A percentile compares a stretch with the other conserved stretches of the same genome.
Conservation (phyloP, 352 stramenopile genomes). For the Globisporangium megalacanthum region DNA sequence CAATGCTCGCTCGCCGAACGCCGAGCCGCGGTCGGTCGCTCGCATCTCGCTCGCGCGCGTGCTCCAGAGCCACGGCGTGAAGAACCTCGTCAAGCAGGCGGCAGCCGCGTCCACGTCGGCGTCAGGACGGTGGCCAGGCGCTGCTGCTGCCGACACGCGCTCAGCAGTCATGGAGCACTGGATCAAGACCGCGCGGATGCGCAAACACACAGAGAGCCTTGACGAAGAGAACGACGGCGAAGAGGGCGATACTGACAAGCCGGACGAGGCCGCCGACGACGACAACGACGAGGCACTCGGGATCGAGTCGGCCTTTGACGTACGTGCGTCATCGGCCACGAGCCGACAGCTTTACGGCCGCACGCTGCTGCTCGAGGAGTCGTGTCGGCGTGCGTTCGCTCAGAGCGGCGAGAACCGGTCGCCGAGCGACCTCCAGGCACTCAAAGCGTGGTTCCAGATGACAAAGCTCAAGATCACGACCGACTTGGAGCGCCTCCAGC, state of each 20-base stretch:
- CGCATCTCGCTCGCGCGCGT: constrained; percentile 39
- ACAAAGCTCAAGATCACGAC: constrained; percentile 75
- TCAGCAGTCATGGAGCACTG: constrained; percentile 62
- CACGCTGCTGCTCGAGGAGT: constrained; percentile 65
- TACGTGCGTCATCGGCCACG: constrained; percentile 18
- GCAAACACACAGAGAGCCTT: constrained; percentile 16
- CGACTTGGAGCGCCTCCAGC: constrained; percentile 57
- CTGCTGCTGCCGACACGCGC: constrained; percentile 15
- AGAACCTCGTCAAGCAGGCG: constrained; percentile 53
- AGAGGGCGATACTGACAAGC: not conserved
- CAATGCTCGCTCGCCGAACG: too few relatives aligned
- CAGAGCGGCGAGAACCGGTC: constrained; percentile 49
- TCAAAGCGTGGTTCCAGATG: constrained; percentile 71
- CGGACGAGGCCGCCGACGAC: constrained; percentile 5
- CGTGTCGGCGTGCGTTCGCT: constrained; percentile 49
- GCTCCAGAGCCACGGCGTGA: constrained; percentile 50
- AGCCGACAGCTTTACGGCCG: constrained; percentile 42
- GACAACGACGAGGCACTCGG: constrained; percentile 11
- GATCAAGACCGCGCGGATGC: constrained; percentile 39
- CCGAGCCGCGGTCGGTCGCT: too few relatives aligned
- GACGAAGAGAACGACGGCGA: not conserved
- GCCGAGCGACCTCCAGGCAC: constrained; percentile 45
- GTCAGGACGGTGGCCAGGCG: constrained; percentile 10
- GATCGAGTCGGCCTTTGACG: constrained; percentile 41
- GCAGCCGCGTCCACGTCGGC: constrained; percentile 18